A percentile compares a stretch with the other conserved stretches of the same genome.
These are phyloP conservation scores for Acanthamoeba royreba DNA, from an alignment of 208 protist species.

Conservation along the genomic window DNA sequence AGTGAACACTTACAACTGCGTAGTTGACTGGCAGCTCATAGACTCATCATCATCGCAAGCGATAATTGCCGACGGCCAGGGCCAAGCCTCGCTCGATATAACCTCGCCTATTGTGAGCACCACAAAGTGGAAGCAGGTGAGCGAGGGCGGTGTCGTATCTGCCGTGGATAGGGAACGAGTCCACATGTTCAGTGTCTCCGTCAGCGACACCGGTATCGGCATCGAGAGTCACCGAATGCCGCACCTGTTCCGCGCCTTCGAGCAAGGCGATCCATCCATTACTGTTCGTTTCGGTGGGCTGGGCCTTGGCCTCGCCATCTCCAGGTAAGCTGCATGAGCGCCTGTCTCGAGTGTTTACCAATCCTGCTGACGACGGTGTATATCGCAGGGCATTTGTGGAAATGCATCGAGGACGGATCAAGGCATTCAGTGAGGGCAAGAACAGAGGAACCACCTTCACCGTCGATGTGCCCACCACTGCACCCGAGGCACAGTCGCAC, in stretches of 20 bases:
- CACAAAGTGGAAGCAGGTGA: neutral
- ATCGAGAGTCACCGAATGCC: neutral
- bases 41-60: neutral
- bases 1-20: neutral
- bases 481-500: too few relatives aligned
- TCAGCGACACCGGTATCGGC: slow-evolving; percentile 1
- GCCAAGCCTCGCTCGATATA: too few relatives aligned
- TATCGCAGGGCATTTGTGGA: neutral
- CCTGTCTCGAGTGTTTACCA: too few relatives aligned
- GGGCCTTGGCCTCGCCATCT: neutral
- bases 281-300: neutral
- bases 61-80: too few relatives aligned
- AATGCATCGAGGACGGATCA: neutral
- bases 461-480: neutral
- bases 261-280: slow-evolving; percentile 8
- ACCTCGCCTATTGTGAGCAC: neutral
- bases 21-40: neutral
- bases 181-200: neutral
- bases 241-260: neutral
- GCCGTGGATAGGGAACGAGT: neutral
- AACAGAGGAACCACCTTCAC: neutral
- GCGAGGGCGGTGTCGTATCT: too few relatives aligned
- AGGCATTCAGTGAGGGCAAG: neutral
- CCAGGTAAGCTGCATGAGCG: too few relatives aligned
- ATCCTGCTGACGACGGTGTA: too few relatives aligned